Conservation (phyloP, 2,329 filamentous ascomycete species). For the Fusarium sp. region DNA sequence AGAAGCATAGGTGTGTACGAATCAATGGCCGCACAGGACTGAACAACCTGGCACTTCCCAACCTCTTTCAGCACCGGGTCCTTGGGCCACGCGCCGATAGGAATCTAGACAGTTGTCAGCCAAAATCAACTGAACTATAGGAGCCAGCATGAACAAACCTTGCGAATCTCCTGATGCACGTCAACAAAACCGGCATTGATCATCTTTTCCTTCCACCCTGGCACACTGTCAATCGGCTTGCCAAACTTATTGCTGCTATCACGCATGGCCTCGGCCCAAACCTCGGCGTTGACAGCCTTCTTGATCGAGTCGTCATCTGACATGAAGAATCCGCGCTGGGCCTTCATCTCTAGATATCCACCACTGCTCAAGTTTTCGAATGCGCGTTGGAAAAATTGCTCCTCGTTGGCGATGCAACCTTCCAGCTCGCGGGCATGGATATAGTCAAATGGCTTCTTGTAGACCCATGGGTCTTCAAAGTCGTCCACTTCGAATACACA, state of each 20-base stretch:
- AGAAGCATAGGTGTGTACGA: conserved; percentile 34
- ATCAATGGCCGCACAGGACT: conserved; percentile 32
- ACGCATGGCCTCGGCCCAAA: conserved; percentile 17
- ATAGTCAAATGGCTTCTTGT: conserved; percentile 30
- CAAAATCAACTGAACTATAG: accelerated
- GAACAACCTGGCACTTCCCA: conserved; percentile 26
- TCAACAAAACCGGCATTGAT: conserved; percentile 22
- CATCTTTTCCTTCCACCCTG: conserved; percentile 23
- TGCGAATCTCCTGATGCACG: conserved; percentile 24
- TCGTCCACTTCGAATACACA: conserved; percentile 32
- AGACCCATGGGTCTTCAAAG: conserved; percentile 32
- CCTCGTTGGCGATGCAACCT: conserved; percentile 29
- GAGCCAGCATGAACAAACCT: neutral
- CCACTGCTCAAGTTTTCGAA: conserved; percentile 22
- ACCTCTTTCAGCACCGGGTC: conserved; percentile 24
- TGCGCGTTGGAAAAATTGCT: conserved; percentile 18
- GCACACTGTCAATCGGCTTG: conserved; percentile 25
- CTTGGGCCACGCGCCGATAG: conserved; percentile 30
- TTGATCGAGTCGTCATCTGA: conserved; percentile 32
- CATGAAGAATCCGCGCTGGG: conserved; percentile 13
- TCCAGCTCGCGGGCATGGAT: conserved; percentile 36
- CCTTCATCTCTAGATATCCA: conserved; percentile 29
- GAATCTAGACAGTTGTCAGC: conserved; percentile 9
- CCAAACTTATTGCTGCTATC: conserved; percentile 27
- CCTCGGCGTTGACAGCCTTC: conserved; percentile 21